These are phyloP conservation scores for Mytilinidion resinicola DNA, from an alignment of 495 filamentous ascomycete species.

Conservation along the genomic window DNA sequence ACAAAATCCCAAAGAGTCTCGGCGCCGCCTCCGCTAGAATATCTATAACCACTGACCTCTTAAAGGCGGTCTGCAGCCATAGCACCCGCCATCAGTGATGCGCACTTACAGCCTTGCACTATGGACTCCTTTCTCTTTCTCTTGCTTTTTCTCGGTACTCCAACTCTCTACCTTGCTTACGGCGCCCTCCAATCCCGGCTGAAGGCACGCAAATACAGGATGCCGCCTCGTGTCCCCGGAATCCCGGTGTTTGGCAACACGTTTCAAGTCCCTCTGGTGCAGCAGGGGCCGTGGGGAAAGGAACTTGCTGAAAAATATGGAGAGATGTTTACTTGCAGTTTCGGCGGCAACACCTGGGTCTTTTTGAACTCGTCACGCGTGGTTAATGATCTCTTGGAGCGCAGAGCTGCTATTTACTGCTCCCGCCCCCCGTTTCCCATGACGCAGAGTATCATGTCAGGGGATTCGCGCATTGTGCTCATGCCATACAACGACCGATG, in stretches of 20 bases:
- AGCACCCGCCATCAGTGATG: no score
- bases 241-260: constrained; percentile 13
- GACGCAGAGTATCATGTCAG: constrained; percentile 29
- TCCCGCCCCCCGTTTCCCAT: constrained; percentile 30
- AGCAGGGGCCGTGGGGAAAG: constrained; percentile 14
- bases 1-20: no score
- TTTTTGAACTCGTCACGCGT: constrained; percentile 36
- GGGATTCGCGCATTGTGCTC: constrained; percentile 29
- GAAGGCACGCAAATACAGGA: not conserved
- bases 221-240: constrained; percentile 8
- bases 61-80: no score
- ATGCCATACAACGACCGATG: constrained; percentile 30
- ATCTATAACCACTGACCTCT: no score
- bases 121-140: no score
- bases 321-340: constrained; percentile 20
- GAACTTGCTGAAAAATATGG: constrained; percentile 17
- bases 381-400: constrained; percentile 34
- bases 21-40: no score
- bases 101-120: no score
- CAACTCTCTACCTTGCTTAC: no score
- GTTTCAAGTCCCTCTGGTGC: constrained; percentile 14
- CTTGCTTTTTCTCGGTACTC: no score
- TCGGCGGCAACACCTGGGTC: constrained; percentile 33
- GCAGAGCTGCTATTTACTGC: constrained; percentile 31
- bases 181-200: no score